Evolutionary conservation across 106 monocot species (phyloP), one percentile per base, ranked within the genome.

Genomic region (Platanthera guangdongensis): DNA sequence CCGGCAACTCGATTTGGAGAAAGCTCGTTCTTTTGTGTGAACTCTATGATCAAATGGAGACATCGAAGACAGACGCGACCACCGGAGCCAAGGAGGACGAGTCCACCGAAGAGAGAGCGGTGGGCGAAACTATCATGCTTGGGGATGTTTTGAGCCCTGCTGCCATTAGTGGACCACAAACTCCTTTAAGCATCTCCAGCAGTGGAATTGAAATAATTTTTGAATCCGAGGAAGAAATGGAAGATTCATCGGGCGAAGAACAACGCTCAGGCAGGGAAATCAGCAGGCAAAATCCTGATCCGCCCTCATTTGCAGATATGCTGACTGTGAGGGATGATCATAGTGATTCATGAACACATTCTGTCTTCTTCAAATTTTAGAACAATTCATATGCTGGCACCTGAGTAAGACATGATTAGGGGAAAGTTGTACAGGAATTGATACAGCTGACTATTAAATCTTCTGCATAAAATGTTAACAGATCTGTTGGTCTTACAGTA

Each of bases 261-360:
- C 81, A 55, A 51, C 39, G 57, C 3, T 68, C 78, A 39, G 81
- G 77, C n/a, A 82, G 76, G 51, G 84, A 82, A 45, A 81, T 83
- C 65, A 46, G 53, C 54, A 52, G 59, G 39, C 64, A 81, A 62
- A 78, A 63, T 68, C 82, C 59, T 50, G 75, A 77, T 28, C 80
- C 81, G 16, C 84, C 75, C 71, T 84, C 86, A 6, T 84, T 86
- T 76, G 81, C 83, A 15, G 80, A 88, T 3, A 83, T 86, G 77
- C 9, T 73, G 57, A 73, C 60, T 50, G 67, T 52, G 19, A 59
- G 79, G 53, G 51, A 51, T 21, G 51, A 51, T 21, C 72, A 50
- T 21, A 51, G 11, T 72, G 72, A 51, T 51, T 22, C 14, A 10
- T 72, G 72, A 72, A 13, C 39, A 39, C 39, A 39, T 39, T 39